Conservation (phyloP, 2,329 filamentous ascomycete genomes). For the Stylonectria norvegica region DNA sequence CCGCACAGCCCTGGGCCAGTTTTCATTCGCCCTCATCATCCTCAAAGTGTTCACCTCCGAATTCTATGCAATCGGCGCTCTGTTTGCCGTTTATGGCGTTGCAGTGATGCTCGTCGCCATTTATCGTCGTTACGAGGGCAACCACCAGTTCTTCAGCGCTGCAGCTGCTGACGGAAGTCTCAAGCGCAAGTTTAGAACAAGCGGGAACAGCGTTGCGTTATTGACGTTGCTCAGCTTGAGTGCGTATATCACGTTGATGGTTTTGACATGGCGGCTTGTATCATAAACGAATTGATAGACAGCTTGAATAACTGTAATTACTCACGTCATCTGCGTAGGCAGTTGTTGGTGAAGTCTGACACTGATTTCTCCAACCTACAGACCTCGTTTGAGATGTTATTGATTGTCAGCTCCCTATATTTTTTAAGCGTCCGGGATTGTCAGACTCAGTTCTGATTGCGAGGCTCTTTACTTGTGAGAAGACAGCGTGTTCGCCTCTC, state of each 20-base stretch:
- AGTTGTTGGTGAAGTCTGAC: too few relatives aligned
- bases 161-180: conserved; percentile 31
- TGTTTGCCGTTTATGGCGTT: conserved; percentile 89
- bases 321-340: too few relatives aligned
- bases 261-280: conserved; percentile 50
- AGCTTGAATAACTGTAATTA: too few relatives aligned
- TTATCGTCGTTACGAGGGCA: conserved; percentile 86
- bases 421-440: too few relatives aligned
- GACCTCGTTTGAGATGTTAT: too few relatives aligned
- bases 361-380: too few relatives aligned
- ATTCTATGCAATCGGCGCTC: conserved; percentile 94
- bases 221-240: conserved; percentile 54
- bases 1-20: conserved; percentile 89
- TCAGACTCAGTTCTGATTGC: too few relatives aligned
- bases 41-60: conserved; percentile 90
- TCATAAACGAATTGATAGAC: too few relatives aligned
- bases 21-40: conserved; percentile 90
- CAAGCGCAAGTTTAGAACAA: conserved; percentile 58
- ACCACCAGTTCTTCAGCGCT: conserved; percentile 81
- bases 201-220: conserved; percentile 59
- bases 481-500: too few relatives aligned
- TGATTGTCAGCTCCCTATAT: too few relatives aligned
- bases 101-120: conserved; percentile 79
- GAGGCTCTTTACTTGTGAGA: too few relatives aligned
- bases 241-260: conserved; percentile 55